Evolutionary conservation across 306 rosid genomes (phyloP).

Genomic region (Prunus davidiana): DNA sequence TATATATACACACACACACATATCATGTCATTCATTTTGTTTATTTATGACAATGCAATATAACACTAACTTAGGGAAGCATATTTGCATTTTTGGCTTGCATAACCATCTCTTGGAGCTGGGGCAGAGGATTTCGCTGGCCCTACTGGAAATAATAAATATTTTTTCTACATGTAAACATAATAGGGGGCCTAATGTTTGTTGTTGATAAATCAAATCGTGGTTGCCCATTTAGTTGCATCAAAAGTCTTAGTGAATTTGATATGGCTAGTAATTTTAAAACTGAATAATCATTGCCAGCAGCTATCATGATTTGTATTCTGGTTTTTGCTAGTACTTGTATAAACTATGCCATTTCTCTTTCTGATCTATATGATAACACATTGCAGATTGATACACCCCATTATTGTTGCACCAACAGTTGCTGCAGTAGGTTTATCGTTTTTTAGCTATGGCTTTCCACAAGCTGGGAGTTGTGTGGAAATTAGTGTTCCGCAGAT

Average conservation of each 20-base stretch:
- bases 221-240: neutral
- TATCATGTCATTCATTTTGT: neutral
- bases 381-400: conserved; percentile 72
- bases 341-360: neutral
- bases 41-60: neutral
- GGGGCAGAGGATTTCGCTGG: neutral
- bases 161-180: neutral
- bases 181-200: neutral
- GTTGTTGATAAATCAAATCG: neutral
- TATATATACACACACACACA: too few relatives aligned
- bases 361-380: neutral
- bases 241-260: neutral
- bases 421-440: conserved; percentile 95
- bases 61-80: neutral
- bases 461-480: conserved; percentile 84
- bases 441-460: conserved; percentile 93
- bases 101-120: neutral
- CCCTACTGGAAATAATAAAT: neutral
- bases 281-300: neutral
- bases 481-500: conserved; percentile 88
- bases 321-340: neutral
- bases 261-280: neutral
- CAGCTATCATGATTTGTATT: neutral
- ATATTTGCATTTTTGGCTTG: neutral
- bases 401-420: conserved; percentile 93